Percentiles rank a stretch among this genome's conserved stretches.
Evolutionary conservation across 805 yeast genomes (phyloP).

Genomic region (Millerago galiae): DNA sequence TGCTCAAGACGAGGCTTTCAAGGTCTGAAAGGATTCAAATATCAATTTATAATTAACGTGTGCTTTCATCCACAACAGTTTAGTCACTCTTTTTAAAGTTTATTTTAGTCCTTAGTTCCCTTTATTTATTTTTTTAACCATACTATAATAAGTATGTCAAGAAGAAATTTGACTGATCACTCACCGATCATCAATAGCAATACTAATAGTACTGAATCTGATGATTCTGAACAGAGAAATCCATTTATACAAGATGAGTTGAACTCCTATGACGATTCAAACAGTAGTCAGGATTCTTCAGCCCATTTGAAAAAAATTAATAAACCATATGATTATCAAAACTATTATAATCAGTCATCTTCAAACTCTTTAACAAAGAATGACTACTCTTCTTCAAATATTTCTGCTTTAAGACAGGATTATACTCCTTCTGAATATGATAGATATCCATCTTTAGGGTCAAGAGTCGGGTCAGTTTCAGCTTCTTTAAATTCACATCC

Average conservation of each 20-base stretch:
- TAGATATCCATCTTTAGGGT: conserved; percentile 58
- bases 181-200: conserved; percentile 17
- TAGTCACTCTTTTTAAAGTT: neutral
- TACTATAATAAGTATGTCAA: conserved; percentile 22
- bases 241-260: conserved; percentile 24
- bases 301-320: conserved; percentile 10
- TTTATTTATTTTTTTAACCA: too few species aligned
- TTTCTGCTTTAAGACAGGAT: conserved; percentile 18
- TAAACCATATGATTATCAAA: conserved; percentile 35
- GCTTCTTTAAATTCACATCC: conserved; percentile 30
- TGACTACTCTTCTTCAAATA: conserved; percentile 19
- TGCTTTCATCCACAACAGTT: too few species aligned
- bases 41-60: too few species aligned
- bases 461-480: conserved; percentile 51
- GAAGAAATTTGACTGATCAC: conserved; percentile 25
- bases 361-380: conserved; percentile 27
- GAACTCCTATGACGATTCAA: conserved; percentile 21
- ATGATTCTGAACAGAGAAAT: conserved; percentile 23
- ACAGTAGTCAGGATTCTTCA: conserved; percentile 17
- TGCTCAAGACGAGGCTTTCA: too few species aligned
- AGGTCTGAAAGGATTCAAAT: too few species aligned
- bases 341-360: conserved; percentile 36
- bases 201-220: conserved; percentile 16
- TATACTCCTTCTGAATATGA: conserved; percentile 53
- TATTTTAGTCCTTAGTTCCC: too few species aligned